Evolutionary conservation across 192 early-diverging fungal genomes (phyloP).

Genomic region (Spizellomyces punctatus): DNA sequence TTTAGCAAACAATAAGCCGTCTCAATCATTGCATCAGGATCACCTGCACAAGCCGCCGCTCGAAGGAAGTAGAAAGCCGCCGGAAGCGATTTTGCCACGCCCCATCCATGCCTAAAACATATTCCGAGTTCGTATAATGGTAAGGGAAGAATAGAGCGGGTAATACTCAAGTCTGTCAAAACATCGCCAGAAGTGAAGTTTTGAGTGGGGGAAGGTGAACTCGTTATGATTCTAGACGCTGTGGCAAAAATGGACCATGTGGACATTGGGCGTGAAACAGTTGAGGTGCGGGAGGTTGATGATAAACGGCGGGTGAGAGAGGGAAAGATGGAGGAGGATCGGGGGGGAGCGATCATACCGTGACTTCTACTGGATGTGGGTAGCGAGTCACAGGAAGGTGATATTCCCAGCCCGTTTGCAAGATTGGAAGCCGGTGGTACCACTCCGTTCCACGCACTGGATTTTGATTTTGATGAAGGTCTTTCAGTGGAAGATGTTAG

Average conservation of each 20-base stretch:
- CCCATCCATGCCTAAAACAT: conserved; percentile 38
- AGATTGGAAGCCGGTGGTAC: not conserved
- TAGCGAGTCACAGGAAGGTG: not conserved
- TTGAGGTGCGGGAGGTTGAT: not conserved
- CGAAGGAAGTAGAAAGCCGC: conserved; percentile 28
- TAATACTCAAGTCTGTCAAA: conserved; percentile 3
- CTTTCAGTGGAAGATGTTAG: not conserved
- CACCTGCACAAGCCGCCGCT: conserved; percentile 13
- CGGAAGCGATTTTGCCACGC: conserved; percentile 25
- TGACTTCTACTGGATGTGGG: not conserved
- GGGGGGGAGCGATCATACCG: not conserved
- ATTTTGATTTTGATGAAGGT: not conserved
- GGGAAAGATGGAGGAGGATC: not conserved
- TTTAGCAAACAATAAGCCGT: conserved; percentile 13
- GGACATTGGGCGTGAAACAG: not conserved
- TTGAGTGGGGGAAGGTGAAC: not conserved
- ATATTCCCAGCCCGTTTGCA: not conserved
- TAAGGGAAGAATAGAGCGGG: conserved; percentile 30
- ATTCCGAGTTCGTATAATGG: conserved; percentile 42
- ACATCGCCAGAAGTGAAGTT: not conserved
- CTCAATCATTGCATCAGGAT: conserved; percentile 21
- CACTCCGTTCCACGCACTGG: not conserved
- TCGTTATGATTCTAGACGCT: not conserved
- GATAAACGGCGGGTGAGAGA: not conserved
- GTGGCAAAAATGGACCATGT: conserved; percentile 1